phyloP scores from a whole-genome alignment of 2,329 filamentous ascomycete species.

The Plectosphaerella cucumerina region DNA sequence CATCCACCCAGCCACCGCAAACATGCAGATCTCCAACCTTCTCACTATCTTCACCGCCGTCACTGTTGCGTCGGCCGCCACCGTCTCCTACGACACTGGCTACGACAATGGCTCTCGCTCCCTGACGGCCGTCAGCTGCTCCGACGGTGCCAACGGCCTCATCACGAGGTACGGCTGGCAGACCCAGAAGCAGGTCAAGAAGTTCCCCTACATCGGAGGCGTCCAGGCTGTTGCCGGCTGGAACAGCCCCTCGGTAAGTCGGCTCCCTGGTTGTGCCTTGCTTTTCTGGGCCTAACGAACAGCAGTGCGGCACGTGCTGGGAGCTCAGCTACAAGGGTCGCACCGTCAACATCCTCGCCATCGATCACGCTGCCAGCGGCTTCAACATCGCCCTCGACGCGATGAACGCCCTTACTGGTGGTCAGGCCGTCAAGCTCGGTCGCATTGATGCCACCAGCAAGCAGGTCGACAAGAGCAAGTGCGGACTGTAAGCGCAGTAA shows the following conservation, averaged over 20 bases:
- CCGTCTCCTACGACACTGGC: constrained; percentile 66
- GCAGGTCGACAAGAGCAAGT: constrained; percentile 39
- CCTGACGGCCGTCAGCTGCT: constrained; percentile 59
- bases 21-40: constrained; percentile 40
- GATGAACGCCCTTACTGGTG: constrained; percentile 51
- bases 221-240: constrained; percentile 45
- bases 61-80: constrained; percentile 29
- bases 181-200: constrained; percentile 45
- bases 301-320: constrained; percentile 58
- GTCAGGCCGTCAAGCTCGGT: constrained; percentile 44
- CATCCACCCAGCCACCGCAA: constrained; percentile 32
- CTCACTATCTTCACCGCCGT: constrained; percentile 33
- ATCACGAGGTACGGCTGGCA: constrained; percentile 57
- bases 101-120: constrained; percentile 60
- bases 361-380: constrained; percentile 45
- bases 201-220: constrained; percentile 54
- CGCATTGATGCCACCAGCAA: constrained; percentile 44
- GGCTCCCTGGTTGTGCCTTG: not conserved
- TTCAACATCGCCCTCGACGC: constrained; percentile 55
- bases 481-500: constrained; percentile 29
- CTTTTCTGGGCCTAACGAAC: not conserved
- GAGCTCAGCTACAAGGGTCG: constrained; percentile 46
- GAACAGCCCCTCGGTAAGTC: constrained; percentile 42
- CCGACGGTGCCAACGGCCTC: constrained; percentile 63
- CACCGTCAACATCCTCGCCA: constrained; percentile 50